Percentiles rank a stretch among this genome's conserved stretches.
These are phyloP conservation scores for Bothriochloa decipiens DNA, from an alignment of 176 grass and related monocot genomes.

Conservation along the genomic window DNA sequence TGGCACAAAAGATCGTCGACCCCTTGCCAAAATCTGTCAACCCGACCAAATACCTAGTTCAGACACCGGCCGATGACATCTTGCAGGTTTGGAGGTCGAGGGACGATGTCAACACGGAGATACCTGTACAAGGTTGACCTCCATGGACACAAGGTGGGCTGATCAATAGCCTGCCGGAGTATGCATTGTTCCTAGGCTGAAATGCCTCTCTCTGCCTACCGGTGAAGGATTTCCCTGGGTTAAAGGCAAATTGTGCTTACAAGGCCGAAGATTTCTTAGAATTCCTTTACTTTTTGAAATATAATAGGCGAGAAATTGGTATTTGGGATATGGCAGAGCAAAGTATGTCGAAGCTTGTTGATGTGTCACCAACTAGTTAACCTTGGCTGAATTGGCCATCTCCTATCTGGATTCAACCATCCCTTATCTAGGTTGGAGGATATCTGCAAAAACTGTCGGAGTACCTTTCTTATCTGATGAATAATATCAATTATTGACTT, in stretches of 20 bases:
- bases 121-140: constrained; percentile 15
- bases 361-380: background rate
- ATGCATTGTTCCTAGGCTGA: constrained; percentile 18
- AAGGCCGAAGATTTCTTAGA: background rate
- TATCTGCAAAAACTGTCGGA: too few relatives aligned
- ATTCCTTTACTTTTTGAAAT: background rate
- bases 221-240: background rate
- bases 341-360: background rate
- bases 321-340: background rate
- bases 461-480: too few relatives aligned
- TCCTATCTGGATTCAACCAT: background rate
- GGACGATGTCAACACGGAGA: background rate
- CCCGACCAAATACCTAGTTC: background rate
- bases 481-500: too few relatives aligned
- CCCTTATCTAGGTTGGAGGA: too few relatives aligned
- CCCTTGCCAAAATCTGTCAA: background rate
- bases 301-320: background rate
- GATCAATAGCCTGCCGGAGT: background rate
- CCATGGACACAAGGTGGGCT: background rate
- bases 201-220: constrained; percentile 5
- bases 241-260: constrained; percentile 21
- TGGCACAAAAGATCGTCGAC: background rate
- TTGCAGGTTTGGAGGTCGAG: background rate
- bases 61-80: constrained; percentile 3
- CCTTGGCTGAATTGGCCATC: background rate